A percentile compares a stretch with the other conserved stretches of the same genome.
phyloP scores from a whole-genome alignment of 169 alveolate species.

The Eimeria mitis region DNA sequence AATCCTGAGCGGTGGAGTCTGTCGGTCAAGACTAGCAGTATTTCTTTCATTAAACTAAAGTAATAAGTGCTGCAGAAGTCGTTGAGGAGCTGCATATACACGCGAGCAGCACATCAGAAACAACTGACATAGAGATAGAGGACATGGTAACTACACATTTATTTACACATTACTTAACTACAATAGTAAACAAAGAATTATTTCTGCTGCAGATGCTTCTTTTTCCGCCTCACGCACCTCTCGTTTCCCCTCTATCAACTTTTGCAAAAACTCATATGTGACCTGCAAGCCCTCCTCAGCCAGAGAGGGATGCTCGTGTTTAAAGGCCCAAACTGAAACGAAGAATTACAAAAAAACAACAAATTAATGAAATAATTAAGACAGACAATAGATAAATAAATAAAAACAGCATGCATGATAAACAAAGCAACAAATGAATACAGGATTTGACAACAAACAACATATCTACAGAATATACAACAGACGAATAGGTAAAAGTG shows the following conservation, averaged over 20 bases:
- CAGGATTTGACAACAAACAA: no score
- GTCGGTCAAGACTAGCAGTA: slow-evolving; percentile 78
- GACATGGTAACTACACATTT: no score
- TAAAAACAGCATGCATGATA: neutral
- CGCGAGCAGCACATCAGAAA: neutral
- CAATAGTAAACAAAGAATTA: no score
- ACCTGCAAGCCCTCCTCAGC: slow-evolving; percentile 90
- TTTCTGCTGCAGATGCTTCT: no score
- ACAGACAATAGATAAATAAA: neutral
- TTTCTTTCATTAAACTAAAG: slow-evolving; percentile 67
- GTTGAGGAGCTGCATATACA: slow-evolving; percentile 52
- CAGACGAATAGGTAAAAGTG: no score
- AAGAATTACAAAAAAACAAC: neutral
- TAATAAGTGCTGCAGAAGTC: slow-evolving; percentile 68
- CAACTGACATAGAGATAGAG: no score
- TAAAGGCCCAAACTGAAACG: slow-evolving; percentile 88
- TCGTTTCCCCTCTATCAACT: slow-evolving; percentile 84
- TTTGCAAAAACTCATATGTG: slow-evolving; percentile 81
- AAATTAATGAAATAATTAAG: neutral
- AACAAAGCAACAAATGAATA: neutral
- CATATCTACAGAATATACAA: no score
- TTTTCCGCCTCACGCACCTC: slow-evolving; percentile 79
- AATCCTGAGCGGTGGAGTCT: slow-evolving; percentile 80
- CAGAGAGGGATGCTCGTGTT: slow-evolving; percentile 90
- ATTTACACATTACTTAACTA: no score